phyloP scores from a whole-genome alignment of 192 early-diverging fungal genomes.

The Thamnidium elegans region DNA sequence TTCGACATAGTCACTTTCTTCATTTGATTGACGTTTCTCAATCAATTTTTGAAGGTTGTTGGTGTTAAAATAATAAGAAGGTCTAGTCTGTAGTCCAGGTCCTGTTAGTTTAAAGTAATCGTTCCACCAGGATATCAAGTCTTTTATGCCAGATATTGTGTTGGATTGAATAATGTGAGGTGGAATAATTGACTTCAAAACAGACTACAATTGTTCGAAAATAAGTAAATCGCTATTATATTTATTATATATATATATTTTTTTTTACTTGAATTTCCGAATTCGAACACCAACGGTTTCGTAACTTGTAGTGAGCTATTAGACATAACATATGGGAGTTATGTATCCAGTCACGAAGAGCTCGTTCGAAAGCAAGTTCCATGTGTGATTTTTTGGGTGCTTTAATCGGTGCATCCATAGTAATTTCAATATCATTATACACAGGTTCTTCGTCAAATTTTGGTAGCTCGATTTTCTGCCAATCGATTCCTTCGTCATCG shows the following conservation, averaged over 20 bases:
- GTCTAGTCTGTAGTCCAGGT: constrained; percentile 15
- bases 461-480: constrained; percentile 44
- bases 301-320: constrained; percentile 46
- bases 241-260: neutral
- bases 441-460: constrained; percentile 13
- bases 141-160: constrained; percentile 9
- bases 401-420: constrained; percentile 24
- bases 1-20: constrained; percentile 17
- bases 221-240: neutral
- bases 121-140: constrained; percentile 32
- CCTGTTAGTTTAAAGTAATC: constrained; percentile 28
- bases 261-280: constrained; percentile 36
- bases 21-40: neutral
- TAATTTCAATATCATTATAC: constrained; percentile 41
- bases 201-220: constrained; percentile 28
- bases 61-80: constrained; percentile 11
- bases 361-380: constrained; percentile 50
- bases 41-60: no score
- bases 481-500: constrained; percentile 39
- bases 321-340: constrained; percentile 60
- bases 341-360: constrained; percentile 52
- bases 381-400: constrained; percentile 33
- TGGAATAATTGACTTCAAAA: constrained; percentile 40
- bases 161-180: neutral
- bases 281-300: constrained; percentile 59